Conservation (phyloP, 2,329 filamentous ascomycete genomes). For the Scopulariopsis brevicaulis region DNA sequence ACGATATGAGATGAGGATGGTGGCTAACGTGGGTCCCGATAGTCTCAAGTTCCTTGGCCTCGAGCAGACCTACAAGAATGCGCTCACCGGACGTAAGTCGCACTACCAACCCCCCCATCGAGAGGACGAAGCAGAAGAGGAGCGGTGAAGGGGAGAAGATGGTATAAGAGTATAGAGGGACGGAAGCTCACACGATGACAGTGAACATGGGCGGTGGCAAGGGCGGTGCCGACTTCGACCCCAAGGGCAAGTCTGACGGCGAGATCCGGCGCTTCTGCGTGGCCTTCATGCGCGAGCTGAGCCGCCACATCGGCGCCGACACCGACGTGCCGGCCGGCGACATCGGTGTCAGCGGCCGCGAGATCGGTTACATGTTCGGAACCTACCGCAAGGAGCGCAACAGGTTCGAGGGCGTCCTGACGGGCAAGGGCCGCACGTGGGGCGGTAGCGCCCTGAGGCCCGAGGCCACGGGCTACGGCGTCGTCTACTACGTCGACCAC, state of each 20-base stretch:
- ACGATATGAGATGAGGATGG: constrained; percentile 18
- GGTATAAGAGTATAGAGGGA: neutral
- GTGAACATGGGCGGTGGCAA: constrained; percentile 85
- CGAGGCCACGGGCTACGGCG: constrained; percentile 92
- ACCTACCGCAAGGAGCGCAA: constrained; percentile 82
- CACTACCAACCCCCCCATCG: neutral
- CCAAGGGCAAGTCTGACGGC: constrained; percentile 94
- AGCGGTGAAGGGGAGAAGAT: neutral
- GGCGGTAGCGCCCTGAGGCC: constrained; percentile 90
- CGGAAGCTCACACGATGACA: constrained; percentile 8
- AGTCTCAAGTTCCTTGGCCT: constrained; percentile 94
- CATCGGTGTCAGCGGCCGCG: constrained; percentile 84
- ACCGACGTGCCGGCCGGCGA: constrained; percentile 96
- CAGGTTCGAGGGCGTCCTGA: constrained; percentile 91
- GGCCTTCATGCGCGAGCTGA: constrained; percentile 91
- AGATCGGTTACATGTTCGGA: constrained; percentile 93
- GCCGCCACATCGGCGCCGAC: constrained; percentile 90
- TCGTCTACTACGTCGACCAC: constrained; percentile 92
- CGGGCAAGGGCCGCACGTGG: constrained; percentile 89
- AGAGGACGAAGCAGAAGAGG: neutral
- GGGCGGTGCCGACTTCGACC: constrained; percentile 96
- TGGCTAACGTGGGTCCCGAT: neutral
- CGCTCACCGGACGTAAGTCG: constrained; percentile 75
- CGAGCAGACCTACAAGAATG: constrained; percentile 99
- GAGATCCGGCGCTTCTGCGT: constrained; percentile 98